Percentiles rank a stretch among this genome's conserved stretches.
phyloP scores from a whole-genome alignment of 2,329 filamentous ascomycete species.

The Orbilia ellipsospora region DNA sequence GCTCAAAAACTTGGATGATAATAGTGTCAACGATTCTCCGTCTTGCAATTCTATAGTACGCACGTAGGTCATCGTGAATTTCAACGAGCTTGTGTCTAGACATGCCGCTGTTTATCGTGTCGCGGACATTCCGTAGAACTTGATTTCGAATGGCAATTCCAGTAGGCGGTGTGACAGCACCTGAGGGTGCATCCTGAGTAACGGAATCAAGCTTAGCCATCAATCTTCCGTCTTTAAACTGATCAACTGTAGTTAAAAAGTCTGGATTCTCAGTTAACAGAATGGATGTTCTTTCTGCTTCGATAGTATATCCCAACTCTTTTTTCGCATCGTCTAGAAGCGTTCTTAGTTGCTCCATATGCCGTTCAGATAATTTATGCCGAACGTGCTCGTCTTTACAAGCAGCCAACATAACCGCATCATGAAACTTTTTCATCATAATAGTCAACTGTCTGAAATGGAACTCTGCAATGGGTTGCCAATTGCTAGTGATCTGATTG shows the following conservation, averaged over 20 bases:
- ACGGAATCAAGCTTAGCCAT: slow-evolving; percentile 24
- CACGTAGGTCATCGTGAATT: slow-evolving; percentile 31
- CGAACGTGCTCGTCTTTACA: slow-evolving; percentile 19
- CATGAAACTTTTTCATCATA: slow-evolving; percentile 17
- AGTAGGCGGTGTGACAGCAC: slow-evolving; percentile 6
- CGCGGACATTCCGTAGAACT: slow-evolving; percentile 24
- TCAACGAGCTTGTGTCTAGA: slow-evolving; percentile 9
- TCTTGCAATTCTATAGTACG: slow-evolving; percentile 31
- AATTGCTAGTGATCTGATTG: slow-evolving; percentile 20
- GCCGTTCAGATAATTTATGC: slow-evolving; percentile 19
- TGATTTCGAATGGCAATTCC: slow-evolving; percentile 13
- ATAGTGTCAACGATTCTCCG: slow-evolving; percentile 37
- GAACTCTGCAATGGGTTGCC: slow-evolving; percentile 24
- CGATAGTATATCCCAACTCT: slow-evolving; percentile 24
- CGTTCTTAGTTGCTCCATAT: neutral
- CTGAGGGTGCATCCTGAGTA: slow-evolving; percentile 3
- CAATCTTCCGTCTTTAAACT: slow-evolving; percentile 22
- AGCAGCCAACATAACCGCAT: slow-evolving; percentile 8
- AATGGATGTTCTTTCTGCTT: slow-evolving; percentile 28
- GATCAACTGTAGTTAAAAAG: slow-evolving; percentile 1
- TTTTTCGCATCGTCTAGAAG: slow-evolving; percentile 5
- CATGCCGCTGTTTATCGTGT: slow-evolving; percentile 19
- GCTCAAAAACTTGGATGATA: slow-evolving; percentile 36
- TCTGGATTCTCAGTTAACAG: slow-evolving; percentile 40
- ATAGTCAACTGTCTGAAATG: slow-evolving; percentile 4